Evolutionary conservation across 2,329 filamentous ascomycete species (phyloP).

Genomic region (Scytalidium lignicola): DNA sequence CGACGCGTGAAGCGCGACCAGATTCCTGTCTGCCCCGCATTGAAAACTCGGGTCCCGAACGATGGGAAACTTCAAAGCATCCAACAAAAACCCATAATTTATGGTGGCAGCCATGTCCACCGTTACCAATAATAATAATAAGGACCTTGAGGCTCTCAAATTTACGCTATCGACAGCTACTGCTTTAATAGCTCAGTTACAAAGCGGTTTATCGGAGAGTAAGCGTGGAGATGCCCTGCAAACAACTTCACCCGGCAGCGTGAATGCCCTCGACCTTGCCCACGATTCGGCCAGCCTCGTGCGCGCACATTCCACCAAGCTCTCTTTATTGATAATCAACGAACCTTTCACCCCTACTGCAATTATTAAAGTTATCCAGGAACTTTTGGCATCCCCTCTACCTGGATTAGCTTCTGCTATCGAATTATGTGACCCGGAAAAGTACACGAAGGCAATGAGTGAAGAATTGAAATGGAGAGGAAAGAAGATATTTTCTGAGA

Average conservation of each 20-base stretch:
- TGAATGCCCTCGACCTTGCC: constrained; percentile 62
- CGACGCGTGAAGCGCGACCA: neutral
- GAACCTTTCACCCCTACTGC: constrained; percentile 80
- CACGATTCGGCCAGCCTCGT: constrained; percentile 68
- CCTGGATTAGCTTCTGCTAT: constrained; percentile 69
- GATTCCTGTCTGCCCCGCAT: neutral
- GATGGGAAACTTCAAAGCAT: neutral
- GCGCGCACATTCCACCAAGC: constrained; percentile 78
- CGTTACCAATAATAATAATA: neutral
- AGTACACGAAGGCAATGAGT: constrained; percentile 59
- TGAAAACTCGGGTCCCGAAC: neutral
- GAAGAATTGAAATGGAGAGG: constrained; percentile 58
- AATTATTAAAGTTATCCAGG: constrained; percentile 62
- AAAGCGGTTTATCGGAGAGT: constrained; percentile 8
- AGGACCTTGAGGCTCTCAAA: constrained; percentile 17
- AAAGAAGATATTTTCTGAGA: constrained; percentile 55
- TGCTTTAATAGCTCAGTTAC: constrained; percentile 20
- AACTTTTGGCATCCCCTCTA: constrained; percentile 68
- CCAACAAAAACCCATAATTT: neutral
- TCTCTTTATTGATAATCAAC: constrained; percentile 82
- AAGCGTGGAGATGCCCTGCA: constrained; percentile 3
- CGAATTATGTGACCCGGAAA: constrained; percentile 55
- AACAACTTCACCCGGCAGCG: constrained; percentile 3
- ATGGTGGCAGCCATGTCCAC: neutral
- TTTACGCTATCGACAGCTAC: constrained; percentile 17